These are phyloP conservation scores for Telfairia occidentalis DNA, from an alignment of 331 rosid species.

Conservation along the genomic window DNA sequence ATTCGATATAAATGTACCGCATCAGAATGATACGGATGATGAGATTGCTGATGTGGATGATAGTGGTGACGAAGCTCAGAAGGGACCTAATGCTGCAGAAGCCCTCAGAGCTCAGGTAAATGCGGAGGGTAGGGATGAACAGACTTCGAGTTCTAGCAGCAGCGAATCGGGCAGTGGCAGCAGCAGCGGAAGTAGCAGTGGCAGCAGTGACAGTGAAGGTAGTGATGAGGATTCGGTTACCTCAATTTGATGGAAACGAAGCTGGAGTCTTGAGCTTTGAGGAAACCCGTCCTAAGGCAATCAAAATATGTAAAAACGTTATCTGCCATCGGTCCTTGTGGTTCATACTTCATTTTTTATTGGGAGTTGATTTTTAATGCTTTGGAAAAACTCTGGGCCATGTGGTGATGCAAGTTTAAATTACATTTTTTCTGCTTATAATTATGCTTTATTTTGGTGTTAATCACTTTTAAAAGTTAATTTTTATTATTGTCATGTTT, in stretches of 20 bases:
- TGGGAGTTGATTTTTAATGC: background rate
- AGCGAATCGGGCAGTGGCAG: conserved; percentile 59
- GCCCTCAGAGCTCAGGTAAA: conserved; percentile 67
- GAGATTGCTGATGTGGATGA: conserved; percentile 86
- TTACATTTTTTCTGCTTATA: too few species aligned
- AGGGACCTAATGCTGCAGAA: conserved; percentile 83
- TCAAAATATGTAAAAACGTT: background rate
- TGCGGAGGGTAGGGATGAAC: conserved; percentile 43
- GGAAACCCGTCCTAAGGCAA: background rate
- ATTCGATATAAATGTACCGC: conserved; percentile 47
- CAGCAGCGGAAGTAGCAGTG: conserved; percentile 44
- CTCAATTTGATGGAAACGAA: conserved; percentile 36
- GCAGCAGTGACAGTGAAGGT: conserved; percentile 66
- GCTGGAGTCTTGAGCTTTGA: background rate
- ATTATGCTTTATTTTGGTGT: too few species aligned
- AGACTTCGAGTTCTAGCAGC: conserved; percentile 62
- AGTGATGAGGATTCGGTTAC: conserved; percentile 77
- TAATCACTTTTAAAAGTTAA: too few species aligned
- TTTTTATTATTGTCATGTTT: too few species aligned
- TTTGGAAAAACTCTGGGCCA: background rate
- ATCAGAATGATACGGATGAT: conserved; percentile 56
- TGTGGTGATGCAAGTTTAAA: too few species aligned
- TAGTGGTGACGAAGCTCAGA: conserved; percentile 76
- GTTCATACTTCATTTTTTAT: background rate
- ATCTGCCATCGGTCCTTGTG: background rate